phyloP scores from a whole-genome alignment of 176 grass and related monocot species.

The Rhipidocladum racemiflorum region DNA sequence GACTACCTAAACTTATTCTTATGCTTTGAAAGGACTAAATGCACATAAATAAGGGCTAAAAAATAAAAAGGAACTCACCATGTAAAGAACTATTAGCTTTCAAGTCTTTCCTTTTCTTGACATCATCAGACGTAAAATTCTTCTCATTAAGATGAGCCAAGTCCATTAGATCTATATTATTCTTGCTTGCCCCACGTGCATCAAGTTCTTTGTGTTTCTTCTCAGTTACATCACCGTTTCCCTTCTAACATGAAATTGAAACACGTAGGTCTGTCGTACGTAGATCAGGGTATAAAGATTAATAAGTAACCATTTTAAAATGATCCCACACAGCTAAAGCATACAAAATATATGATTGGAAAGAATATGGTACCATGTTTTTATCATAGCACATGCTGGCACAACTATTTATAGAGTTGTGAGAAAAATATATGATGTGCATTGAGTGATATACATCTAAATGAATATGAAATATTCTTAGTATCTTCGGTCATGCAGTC shows the following conservation, averaged over 20 bases:
- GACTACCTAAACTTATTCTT: not conserved
- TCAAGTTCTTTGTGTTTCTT: constrained; percentile 35
- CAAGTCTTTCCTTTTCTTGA: constrained; percentile 48
- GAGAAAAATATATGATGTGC: not conserved
- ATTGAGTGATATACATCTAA: not conserved
- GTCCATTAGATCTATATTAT: constrained; percentile 9
- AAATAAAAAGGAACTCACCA: constrained; percentile 29
- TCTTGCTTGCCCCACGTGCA: constrained; percentile 4
- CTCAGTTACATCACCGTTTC: constrained; percentile 19
- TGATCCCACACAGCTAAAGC: not conserved
- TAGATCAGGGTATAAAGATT: not conserved
- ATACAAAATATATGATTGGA: not conserved
- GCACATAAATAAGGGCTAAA: not conserved
- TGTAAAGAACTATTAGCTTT: constrained; percentile 28
- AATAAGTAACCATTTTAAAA: not conserved
- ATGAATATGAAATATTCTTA: not conserved
- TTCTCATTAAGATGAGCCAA: constrained; percentile 13
- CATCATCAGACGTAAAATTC: constrained; percentile 23
- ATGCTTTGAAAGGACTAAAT: constrained; percentile 4
- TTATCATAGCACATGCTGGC: not conserved
- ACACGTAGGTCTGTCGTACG: not conserved
- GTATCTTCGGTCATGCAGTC: not conserved
- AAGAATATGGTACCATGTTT: not conserved
- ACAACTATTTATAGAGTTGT: not conserved
- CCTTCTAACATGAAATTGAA: not conserved